Conservation (phyloP, 2,329 filamentous ascomycete genomes). For the Neonectria neomacrospora region DNA sequence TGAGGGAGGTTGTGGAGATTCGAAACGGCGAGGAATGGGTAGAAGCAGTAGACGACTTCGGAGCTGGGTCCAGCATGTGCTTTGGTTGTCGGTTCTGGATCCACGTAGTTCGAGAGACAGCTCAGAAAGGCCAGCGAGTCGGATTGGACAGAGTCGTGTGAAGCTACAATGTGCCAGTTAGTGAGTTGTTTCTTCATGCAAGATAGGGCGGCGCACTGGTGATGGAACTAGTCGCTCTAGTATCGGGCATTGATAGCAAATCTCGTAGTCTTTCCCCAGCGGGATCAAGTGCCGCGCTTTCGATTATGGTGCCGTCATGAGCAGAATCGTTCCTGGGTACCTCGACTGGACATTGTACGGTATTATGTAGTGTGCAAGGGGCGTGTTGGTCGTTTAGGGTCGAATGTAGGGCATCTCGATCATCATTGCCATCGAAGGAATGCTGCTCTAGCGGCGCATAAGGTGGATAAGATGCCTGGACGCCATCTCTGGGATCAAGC, state of each 20-base stretch:
- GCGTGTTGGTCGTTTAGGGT: background rate
- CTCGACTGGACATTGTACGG: background rate
- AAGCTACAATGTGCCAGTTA: background rate
- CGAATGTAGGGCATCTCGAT: background rate
- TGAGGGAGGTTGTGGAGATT: constrained; percentile 50
- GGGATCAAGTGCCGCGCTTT: background rate
- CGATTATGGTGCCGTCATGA: background rate
- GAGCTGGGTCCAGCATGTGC: constrained; percentile 17
- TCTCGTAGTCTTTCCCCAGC: background rate
- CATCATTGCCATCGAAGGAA: background rate
- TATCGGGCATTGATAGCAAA: background rate
- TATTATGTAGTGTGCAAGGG: background rate
- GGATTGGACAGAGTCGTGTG: background rate
- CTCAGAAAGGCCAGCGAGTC: background rate
- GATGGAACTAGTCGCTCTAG: background rate
- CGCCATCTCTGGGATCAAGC: background rate
- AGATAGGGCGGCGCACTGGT: background rate
- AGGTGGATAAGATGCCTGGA: constrained; percentile 4
- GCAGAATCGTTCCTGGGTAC: background rate
- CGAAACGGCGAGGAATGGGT: constrained; percentile 55
- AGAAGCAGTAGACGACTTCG: constrained; percentile 55
- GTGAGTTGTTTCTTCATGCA: background rate
- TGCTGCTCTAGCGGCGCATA: constrained; percentile 1
- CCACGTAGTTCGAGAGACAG: background rate
- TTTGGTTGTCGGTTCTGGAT: background rate